phyloP scores from a whole-genome alignment of 2,329 filamentous ascomycete genomes.

The Neoscytalidium dimidiatum region DNA sequence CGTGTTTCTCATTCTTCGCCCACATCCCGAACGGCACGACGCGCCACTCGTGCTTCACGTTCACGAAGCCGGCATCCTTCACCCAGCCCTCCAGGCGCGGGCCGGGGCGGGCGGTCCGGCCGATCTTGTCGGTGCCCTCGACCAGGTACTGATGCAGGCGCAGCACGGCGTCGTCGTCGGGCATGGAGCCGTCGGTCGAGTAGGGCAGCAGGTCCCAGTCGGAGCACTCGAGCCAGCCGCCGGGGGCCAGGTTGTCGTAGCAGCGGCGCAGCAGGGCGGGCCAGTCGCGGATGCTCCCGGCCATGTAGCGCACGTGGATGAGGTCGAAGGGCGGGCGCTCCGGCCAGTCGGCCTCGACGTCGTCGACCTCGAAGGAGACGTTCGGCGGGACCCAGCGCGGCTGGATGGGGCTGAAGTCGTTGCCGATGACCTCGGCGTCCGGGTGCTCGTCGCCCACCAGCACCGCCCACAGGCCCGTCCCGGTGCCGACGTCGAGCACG shows the following conservation, averaged over 20 bases:
- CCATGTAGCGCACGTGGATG: constrained; percentile 34
- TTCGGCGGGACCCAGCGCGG: constrained; percentile 59
- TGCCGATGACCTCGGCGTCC: constrained; percentile 34
- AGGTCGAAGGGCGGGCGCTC: constrained; percentile 28
- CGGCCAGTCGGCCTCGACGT: constrained; percentile 39
- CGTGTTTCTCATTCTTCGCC: constrained; percentile 25
- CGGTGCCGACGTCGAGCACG: constrained; percentile 31
- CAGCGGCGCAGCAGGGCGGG: constrained; percentile 26
- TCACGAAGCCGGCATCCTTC: constrained; percentile 46
- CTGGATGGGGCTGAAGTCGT: constrained; percentile 53
- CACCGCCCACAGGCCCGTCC: constrained; percentile 33
- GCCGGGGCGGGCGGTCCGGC: constrained; percentile 41
- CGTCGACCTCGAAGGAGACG: constrained; percentile 47
- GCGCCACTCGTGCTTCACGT: constrained; percentile 35
- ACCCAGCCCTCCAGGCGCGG: constrained; percentile 41
- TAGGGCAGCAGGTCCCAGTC: constrained; percentile 26
- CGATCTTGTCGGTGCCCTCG: constrained; percentile 22
- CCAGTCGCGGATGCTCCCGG: constrained; percentile 34
- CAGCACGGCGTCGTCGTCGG: constrained; percentile 19
- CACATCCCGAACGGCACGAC: constrained; percentile 26
- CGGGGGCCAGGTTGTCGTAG: neutral
- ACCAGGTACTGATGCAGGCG: neutral
- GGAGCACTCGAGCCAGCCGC: constrained; percentile 25
- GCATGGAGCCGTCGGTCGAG: constrained; percentile 24
- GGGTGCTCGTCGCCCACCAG: constrained; percentile 32